phyloP scores from a whole-genome alignment of 495 filamentous ascomycete species.

The Sordaria brevicollis region DNA sequence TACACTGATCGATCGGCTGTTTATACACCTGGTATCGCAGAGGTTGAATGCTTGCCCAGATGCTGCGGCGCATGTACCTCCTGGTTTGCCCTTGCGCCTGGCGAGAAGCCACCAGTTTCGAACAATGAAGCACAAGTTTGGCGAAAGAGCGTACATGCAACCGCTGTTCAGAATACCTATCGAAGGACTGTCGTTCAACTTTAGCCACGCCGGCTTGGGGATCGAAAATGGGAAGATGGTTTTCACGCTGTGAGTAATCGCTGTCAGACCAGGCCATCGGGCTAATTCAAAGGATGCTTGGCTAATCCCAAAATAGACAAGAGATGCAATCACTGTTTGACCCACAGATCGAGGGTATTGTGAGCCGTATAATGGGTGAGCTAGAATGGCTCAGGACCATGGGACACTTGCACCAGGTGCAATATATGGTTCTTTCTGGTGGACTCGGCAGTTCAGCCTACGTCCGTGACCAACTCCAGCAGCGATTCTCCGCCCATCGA shows the following conservation, averaged over 20 bases:
- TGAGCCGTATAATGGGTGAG: slow-evolving; percentile 42
- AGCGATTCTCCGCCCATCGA: slow-evolving; percentile 23
- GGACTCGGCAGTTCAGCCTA: slow-evolving; percentile 59
- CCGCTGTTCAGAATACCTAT: slow-evolving; percentile 18
- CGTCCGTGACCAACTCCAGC: slow-evolving; percentile 35
- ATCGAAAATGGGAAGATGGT: slow-evolving; percentile 31
- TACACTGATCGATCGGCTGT: slow-evolving; percentile 26
- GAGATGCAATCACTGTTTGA: slow-evolving; percentile 48
- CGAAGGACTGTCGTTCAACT: slow-evolving; percentile 26
- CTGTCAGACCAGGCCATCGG: too few relatives aligned
- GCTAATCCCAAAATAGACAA: slow-evolving; percentile 17
- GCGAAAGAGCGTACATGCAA: slow-evolving; percentile 26
- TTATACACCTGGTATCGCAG: slow-evolving; percentile 18
- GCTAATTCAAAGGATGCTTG: not conserved
- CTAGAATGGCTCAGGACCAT: slow-evolving; percentile 39
- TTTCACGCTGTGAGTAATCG: slow-evolving; percentile 12
- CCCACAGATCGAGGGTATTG: slow-evolving; percentile 42
- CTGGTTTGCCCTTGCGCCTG: slow-evolving; percentile 16
- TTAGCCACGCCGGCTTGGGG: slow-evolving; percentile 23
- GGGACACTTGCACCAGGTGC: slow-evolving; percentile 35
- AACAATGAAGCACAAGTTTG: slow-evolving; percentile 32
- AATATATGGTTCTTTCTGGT: slow-evolving; percentile 51
- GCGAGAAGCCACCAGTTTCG: slow-evolving; percentile 22
- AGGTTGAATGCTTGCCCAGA: slow-evolving; percentile 19
- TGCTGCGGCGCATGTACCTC: slow-evolving; percentile 14